A percentile compares a stretch with the other conserved stretches of the same genome.
These are phyloP conservation scores for Russula compacta DNA, from an alignment of 768 basidiomycete genomes.

Conservation along the genomic window DNA sequence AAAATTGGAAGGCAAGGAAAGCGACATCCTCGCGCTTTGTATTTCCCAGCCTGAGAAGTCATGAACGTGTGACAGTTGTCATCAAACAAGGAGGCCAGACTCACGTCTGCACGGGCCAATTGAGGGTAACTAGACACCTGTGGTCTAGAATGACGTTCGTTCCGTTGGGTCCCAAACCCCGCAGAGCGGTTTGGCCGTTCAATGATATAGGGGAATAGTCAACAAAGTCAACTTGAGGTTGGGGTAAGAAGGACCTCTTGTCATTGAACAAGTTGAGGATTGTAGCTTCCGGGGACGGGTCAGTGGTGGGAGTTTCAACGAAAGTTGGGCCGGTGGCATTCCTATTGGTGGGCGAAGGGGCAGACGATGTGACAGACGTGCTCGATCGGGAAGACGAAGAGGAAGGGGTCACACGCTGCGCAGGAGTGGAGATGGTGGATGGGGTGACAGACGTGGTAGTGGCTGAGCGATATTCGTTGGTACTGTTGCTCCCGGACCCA, in stretches of 20 bases:
- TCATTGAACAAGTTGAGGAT: neutral
- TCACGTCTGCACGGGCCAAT: conserved; percentile 63
- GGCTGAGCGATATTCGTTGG: neutral
- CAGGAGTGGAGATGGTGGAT: neutral
- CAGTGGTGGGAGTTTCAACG: neutral
- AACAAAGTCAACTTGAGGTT: neutral
- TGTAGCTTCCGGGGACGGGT: too few species aligned
- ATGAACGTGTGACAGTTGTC: conserved; percentile 7
- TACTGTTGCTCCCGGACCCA: conserved; percentile 17
- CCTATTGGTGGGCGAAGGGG: neutral
- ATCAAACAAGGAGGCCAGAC: conserved; percentile 20
- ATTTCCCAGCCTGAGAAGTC: conserved; percentile 43
- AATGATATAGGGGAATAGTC: neutral
- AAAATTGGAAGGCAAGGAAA: conserved; percentile 71
- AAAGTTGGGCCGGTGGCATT: neutral
- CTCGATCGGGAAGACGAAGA: conserved; percentile 2
- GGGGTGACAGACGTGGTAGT: neutral
- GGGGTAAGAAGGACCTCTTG: neutral
- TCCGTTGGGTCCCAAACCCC: conserved; percentile 29
- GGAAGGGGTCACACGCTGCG: neutral
- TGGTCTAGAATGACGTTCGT: conserved; percentile 32
- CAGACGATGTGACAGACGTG: neutral
- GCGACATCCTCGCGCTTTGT: conserved; percentile 72
- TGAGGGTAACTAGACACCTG: conserved; percentile 50
- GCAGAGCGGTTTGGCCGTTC: conserved; percentile 22